Evolutionary conservation across 1,284 basidiomycete species (phyloP).

Genomic region (Ganoderma sinense): DNA sequence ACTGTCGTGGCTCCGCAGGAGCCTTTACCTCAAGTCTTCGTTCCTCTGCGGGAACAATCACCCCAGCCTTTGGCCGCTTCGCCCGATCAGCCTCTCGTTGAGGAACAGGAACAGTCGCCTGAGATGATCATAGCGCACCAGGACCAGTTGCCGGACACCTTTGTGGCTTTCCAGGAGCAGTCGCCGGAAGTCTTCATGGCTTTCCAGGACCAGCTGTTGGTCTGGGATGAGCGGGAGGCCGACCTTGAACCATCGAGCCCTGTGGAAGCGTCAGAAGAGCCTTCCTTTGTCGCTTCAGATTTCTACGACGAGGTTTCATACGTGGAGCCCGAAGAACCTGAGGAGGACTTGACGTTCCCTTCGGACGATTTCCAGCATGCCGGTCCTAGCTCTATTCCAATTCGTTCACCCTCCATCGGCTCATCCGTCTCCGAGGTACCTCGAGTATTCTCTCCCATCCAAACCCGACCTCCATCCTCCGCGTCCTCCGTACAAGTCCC

Average conservation of each 20-base stretch:
- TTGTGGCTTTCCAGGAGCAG: not conserved
- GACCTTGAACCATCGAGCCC: not conserved
- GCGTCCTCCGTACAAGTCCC: constrained; percentile 11
- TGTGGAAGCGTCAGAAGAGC: not conserved
- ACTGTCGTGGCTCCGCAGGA: constrained; percentile 2
- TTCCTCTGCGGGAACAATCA: not conserved
- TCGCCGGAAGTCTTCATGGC: not conserved
- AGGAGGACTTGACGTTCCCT: not conserved
- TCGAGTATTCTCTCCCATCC: constrained; percentile 23
- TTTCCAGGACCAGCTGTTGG: not conserved
- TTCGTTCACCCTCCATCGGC: constrained; percentile 4
- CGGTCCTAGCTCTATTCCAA: not conserved
- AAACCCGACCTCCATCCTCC: constrained; percentile 1
- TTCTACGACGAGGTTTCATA: constrained; percentile 6
- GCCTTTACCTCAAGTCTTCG: not conserved
- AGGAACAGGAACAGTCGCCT: not conserved
- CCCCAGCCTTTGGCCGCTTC: not conserved
- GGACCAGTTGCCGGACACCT: not conserved
- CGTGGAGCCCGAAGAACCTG: not conserved
- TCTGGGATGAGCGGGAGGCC: not conserved
- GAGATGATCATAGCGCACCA: not conserved
- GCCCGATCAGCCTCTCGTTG: not conserved
- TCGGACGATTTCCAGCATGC: not conserved
- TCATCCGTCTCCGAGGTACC: constrained; percentile 2
- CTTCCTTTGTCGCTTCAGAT: not conserved